Conservation (phyloP, 768 basidiomycete genomes). For the Hygrophorus russula region DNA sequence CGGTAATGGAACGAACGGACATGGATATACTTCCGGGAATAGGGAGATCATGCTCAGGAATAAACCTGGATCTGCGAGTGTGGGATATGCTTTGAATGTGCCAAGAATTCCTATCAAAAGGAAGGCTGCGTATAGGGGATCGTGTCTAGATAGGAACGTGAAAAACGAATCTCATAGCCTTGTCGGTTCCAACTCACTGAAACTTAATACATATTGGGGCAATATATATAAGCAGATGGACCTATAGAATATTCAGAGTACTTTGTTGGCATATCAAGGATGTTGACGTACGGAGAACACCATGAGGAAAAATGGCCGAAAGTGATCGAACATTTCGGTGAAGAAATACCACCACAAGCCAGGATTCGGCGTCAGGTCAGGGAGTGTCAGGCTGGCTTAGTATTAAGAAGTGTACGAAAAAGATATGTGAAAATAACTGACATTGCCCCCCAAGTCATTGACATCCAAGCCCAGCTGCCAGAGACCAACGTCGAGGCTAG, state of each 20-base stretch:
- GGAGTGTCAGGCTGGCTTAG: slow-evolving; percentile 54
- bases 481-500: slow-evolving; percentile 42
- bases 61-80: slow-evolving; percentile 79
- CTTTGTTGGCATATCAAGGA: neutral
- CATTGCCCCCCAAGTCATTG: slow-evolving; percentile 81
- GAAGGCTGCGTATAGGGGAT: slow-evolving; percentile 72
- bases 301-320: slow-evolving; percentile 90
- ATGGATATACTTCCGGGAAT: slow-evolving; percentile 76
- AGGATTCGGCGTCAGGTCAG: slow-evolving; percentile 87
- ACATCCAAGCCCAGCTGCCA: slow-evolving; percentile 58
- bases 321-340: slow-evolving; percentile 99
- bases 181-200: slow-evolving; percentile 35
- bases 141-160: slow-evolving; percentile 40
- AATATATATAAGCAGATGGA: slow-evolving; percentile 76
- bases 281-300: slow-evolving; percentile 69
- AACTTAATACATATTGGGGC: slow-evolving; percentile 83
- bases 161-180: neutral
- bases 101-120: slow-evolving; percentile 67
- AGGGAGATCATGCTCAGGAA: slow-evolving; percentile 73
- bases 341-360: slow-evolving; percentile 99
- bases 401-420: neutral
- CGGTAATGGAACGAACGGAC: slow-evolving; percentile 34
- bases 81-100: slow-evolving; percentile 87
- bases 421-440: slow-evolving; percentile 15
- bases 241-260: slow-evolving; percentile 24